Base-by-base conservation (phyloP, 2,329 filamentous ascomycete genomes). In the Aaosphaeria arxii region DNA sequence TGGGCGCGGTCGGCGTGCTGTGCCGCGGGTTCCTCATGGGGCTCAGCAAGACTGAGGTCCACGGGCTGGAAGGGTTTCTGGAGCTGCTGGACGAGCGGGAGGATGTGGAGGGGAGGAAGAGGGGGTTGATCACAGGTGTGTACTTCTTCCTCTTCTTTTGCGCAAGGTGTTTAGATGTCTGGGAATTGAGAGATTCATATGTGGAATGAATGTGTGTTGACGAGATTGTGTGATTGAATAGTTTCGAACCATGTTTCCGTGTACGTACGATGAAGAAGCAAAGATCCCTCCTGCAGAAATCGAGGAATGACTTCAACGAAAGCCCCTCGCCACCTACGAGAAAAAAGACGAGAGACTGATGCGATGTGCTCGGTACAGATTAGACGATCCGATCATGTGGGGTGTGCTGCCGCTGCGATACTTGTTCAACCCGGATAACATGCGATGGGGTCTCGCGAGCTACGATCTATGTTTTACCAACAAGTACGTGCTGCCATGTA, bases 311-410 rank as follows among this genome's bases (percentile, higher is more conserved):
- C n/a, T n/a, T n/a, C n/a, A n/a, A n/a, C n/a, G n/a, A n/a, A n/a
- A n/a, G n/a, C n/a, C n/a, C n/a, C n/a, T 29, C 6, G 4, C 11
- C 28, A 4, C 7, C 5, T 7, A 17, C 39, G 38, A 11, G 42
- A 9, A 3, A 36, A 36, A 9, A 36, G 33, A 36, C 4, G 7
- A n/a, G 7, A 9, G 33, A n/a, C 33, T 36, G 33, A 36, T 36
- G 33, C 33, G 33, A 9, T 9, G 48, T 51, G 44, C 42, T 42
- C 46, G 38, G 41, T 55, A 55, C 68, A 96, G 92, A 50, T 75
- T 97, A 59, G 94, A 99, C 72, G 94, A 99, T 73, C 94, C 94
- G 29, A 74, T 97, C 49, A 85, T 96, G 58, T 99, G 92, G 92
- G 94, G 92, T 13, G 83, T 90, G 33, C 75, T 99, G 4, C 94